A percentile compares a stretch with the other conserved stretches of the same genome.
phyloP scores from a whole-genome alignment of 352 stramenopile genomes.

The Pythium folliculosum region DNA sequence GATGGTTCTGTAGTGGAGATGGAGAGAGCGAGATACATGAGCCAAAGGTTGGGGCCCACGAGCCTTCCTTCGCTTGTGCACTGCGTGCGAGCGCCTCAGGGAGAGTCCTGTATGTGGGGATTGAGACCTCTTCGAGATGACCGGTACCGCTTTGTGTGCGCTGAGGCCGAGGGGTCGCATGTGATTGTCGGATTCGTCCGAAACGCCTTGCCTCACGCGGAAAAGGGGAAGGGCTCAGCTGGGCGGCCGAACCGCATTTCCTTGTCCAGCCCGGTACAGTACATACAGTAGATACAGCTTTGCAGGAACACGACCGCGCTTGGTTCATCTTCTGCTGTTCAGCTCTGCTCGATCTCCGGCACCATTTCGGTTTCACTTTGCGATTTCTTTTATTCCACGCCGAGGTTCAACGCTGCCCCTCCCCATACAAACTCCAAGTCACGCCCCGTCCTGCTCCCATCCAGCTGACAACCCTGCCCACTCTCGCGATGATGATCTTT shows the following conservation, averaged over 20 bases:
- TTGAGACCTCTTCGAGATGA: not conserved
- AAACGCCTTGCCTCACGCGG: not conserved
- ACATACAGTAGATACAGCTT: too few species aligned
- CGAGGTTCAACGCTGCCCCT: not conserved
- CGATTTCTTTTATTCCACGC: not conserved
- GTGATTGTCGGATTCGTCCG: not conserved
- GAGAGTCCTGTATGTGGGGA: too few species aligned
- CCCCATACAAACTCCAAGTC: slow-evolving; percentile 16
- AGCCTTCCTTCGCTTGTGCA: too few species aligned
- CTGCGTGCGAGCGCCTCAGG: too few species aligned
- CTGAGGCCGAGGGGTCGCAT: not conserved
- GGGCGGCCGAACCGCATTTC: not conserved
- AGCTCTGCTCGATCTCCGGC: not conserved
- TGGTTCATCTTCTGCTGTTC: not conserved
- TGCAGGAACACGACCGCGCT: not conserved
- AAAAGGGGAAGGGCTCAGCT: slow-evolving; percentile 7
- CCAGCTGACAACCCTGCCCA: slow-evolving; percentile 3
- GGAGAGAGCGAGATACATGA: too few species aligned
- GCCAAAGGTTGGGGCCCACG: too few species aligned
- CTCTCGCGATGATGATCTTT: slow-evolving; percentile 21
- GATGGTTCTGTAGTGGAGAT: too few species aligned
- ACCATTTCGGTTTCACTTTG: slow-evolving; percentile 19
- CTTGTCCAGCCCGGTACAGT: not conserved
- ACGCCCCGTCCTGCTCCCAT: not conserved
- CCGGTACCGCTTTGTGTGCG: not conserved